Conservation (phyloP, 805 yeast species). For the Priceomyces haplophilus region DNA sequence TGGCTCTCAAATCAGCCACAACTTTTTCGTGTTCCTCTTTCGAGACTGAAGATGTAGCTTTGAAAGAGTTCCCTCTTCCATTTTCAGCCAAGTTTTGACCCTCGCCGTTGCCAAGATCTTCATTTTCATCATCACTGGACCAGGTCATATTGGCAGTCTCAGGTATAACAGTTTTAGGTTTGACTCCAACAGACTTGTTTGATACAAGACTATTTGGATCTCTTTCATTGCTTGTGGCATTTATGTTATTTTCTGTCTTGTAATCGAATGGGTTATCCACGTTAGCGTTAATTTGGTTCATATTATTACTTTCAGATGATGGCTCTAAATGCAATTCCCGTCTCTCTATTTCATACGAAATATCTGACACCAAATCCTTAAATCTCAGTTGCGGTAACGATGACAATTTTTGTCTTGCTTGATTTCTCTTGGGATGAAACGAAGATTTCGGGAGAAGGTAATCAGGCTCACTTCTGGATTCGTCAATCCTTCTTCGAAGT, state of each 20-base stretch:
- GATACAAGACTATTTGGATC: constrained; percentile 2
- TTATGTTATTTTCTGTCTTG: not conserved
- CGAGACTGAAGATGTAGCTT: not conserved
- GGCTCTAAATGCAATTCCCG: constrained; percentile 50
- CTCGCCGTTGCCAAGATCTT: constrained; percentile 14
- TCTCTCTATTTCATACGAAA: constrained; percentile 80
- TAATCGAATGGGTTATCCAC: not conserved
- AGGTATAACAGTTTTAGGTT: constrained; percentile 74
- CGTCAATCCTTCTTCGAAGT: constrained; percentile 70
- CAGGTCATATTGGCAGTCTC: constrained; percentile 81
- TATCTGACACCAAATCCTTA: constrained; percentile 87
- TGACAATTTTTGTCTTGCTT: constrained; percentile 89
- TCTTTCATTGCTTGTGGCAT: not conserved
- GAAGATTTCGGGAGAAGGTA: constrained; percentile 64
- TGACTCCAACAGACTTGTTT: constrained; percentile 42
- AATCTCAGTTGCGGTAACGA: constrained; percentile 78
- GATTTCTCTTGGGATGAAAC: constrained; percentile 92
- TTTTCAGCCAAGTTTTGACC: constrained; percentile 7
- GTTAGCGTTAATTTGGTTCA: not conserved
- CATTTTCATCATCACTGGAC: constrained; percentile 79
- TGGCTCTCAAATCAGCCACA: constrained; percentile 28
- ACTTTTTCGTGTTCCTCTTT: constrained; percentile 44
- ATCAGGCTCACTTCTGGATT: constrained; percentile 55
- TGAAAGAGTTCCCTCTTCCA: not conserved
- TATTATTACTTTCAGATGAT: not conserved